Conservation (phyloP, 768 basidiomycete species). For the Trametes cubensis region DNA sequence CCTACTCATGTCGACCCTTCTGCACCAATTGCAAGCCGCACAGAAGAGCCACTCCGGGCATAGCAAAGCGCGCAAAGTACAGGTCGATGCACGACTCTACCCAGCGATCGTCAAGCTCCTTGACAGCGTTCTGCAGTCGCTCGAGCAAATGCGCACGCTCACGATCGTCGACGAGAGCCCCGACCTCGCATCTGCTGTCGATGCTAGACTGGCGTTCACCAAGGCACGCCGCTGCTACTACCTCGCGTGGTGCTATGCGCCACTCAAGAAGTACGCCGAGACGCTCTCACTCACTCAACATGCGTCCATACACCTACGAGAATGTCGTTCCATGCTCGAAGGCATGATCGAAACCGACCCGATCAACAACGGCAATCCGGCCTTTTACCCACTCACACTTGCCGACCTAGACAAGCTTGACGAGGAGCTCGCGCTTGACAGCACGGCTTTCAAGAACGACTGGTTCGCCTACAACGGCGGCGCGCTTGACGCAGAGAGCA, state of each 20-base stretch:
- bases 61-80: constrained; percentile 38
- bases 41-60: constrained; percentile 19
- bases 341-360: constrained; percentile 41
- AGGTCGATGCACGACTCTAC: constrained; percentile 73
- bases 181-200: constrained; percentile 76
- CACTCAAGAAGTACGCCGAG: constrained; percentile 72
- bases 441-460: constrained; percentile 60
- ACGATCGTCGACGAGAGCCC: constrained; percentile 88
- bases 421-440: constrained; percentile 47
- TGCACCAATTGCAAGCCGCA: constrained; percentile 37
- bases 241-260: constrained; percentile 74
- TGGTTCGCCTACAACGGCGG: constrained; percentile 85
- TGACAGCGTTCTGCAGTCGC: constrained; percentile 82
- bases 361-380: constrained; percentile 43
- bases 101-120: constrained; percentile 88
- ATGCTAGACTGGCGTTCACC: constrained; percentile 72
- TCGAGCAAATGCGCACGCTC: constrained; percentile 81
- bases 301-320: constrained; percentile 72
- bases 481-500: constrained; percentile 38
- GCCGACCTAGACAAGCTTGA: constrained; percentile 57
- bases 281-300: constrained; percentile 72
- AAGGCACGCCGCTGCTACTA: constrained; percentile 79
- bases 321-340: constrained; percentile 58
- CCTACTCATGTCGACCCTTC: constrained; percentile 69
- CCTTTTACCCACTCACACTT: constrained; percentile 58